Percentiles rank a stretch among this genome's conserved stretches.
phyloP scores from a whole-genome alignment of 305 asterid species.

The Fraxinus velutina region DNA sequence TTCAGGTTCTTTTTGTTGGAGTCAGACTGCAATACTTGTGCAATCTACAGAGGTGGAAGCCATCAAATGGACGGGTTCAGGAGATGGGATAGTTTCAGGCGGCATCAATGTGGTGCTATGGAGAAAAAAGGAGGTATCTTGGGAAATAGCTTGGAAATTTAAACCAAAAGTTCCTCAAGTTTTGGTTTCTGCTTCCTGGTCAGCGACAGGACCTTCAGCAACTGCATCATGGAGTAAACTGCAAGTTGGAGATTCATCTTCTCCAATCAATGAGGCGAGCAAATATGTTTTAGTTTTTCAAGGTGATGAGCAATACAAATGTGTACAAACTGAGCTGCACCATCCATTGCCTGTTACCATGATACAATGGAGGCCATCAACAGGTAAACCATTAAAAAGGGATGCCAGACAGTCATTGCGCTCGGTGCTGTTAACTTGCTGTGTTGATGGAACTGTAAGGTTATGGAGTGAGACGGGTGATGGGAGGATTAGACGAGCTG shows the following conservation, averaged over 20 bases:
- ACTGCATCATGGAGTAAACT: slow-evolving; percentile 58
- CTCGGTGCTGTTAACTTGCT: slow-evolving; percentile 72
- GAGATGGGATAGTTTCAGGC: slow-evolving; percentile 83
- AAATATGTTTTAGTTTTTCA: slow-evolving; percentile 59
- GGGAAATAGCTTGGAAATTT: slow-evolving; percentile 93
- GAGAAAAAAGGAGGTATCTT: slow-evolving; percentile 62
- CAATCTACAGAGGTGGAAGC: slow-evolving; percentile 75
- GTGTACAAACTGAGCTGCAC: slow-evolving; percentile 51
- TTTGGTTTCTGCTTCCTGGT: slow-evolving; percentile 78
- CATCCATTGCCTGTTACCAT: slow-evolving; percentile 78
- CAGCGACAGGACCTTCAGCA: slow-evolving; percentile 67
- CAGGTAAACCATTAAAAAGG: slow-evolving; percentile 50
- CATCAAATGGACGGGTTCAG: slow-evolving; percentile 89
- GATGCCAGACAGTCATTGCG: slow-evolving; percentile 45
- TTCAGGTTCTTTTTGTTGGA: slow-evolving; percentile 99
- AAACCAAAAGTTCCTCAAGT: slow-evolving; percentile 68
- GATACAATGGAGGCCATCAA: slow-evolving; percentile 94
- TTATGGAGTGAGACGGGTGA: slow-evolving; percentile 92
- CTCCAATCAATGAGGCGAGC: slow-evolving; percentile 40
- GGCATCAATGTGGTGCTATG: slow-evolving; percentile 83
- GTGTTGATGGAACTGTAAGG: slow-evolving; percentile 85
- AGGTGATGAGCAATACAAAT: slow-evolving; percentile 44
- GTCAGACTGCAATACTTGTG: slow-evolving; percentile 77
- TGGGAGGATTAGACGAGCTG: slow-evolving; percentile 63
- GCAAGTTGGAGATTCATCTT: slow-evolving; percentile 34